phyloP scores from a whole-genome alignment of 2,329 filamentous ascomycete species.

The Pleoardoris graminearum region DNA sequence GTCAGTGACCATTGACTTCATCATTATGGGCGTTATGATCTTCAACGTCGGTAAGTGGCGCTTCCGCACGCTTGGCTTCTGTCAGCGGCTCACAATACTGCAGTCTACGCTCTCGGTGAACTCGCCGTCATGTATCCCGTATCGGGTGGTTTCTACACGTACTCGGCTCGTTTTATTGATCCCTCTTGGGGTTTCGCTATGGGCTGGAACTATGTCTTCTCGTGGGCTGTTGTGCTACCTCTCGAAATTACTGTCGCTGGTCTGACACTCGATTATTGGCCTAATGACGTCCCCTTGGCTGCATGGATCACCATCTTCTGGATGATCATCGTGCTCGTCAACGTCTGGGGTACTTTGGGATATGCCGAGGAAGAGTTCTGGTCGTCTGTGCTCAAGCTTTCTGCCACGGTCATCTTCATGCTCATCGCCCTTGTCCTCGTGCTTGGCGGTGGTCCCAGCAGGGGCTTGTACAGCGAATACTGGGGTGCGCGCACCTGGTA shows the following conservation, averaged over 20 bases:
- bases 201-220: conserved; percentile 45
- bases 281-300: conserved; percentile 22
- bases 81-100: conserved; percentile 45
- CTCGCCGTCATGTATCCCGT: conserved; percentile 64
- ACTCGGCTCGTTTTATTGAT: conserved; percentile 54
- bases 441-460: conserved; percentile 58
- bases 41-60: conserved; percentile 44
- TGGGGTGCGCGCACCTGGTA: conserved; percentile 66
- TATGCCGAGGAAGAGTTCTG: conserved; percentile 50
- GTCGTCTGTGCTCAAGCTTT: conserved; percentile 42
- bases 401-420: conserved; percentile 45
- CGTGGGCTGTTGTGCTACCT: conserved; percentile 45
- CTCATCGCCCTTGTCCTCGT: conserved; percentile 58
- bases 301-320: conserved; percentile 47
- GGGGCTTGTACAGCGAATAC: conserved; percentile 54
- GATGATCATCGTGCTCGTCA: conserved; percentile 43
- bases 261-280: conserved; percentile 46
- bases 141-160: conserved; percentile 57
- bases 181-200: conserved; percentile 50
- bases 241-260: conserved; percentile 46
- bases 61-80: conserved; percentile 13
- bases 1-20: conserved; percentile 45
- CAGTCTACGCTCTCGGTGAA: conserved; percentile 55
- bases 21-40: conserved; percentile 46
- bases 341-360: conserved; percentile 45